Evolutionary conservation across 1,284 basidiomycete genomes (phyloP), one percentile per base, ranked within the genome.

Genomic region (Apiotrichum gamsii): DNA sequence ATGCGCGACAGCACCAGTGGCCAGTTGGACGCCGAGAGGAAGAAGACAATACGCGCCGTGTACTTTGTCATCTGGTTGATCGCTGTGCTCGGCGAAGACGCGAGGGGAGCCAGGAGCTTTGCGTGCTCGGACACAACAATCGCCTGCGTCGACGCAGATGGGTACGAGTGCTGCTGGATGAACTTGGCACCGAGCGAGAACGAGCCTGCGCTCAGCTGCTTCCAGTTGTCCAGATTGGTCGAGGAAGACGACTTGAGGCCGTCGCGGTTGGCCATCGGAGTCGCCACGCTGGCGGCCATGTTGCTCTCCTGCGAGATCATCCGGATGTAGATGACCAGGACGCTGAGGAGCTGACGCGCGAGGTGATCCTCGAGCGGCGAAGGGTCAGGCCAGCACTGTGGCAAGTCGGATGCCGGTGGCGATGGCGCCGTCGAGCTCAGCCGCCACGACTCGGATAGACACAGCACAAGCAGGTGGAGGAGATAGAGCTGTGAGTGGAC

Each of bases 1-100:
- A 94, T 79, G 16, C 87, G 80, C 19, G 78, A 74, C 56, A 86
- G 80, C 16, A 96, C 84, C 8, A 88, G 79, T 28, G 75, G 72
- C 90, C 91, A 96, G 64, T 96, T 95, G 18, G 87, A 87, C 0
- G 87, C 83, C 8, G 90, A 93, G 14, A 96, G 78, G 64, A 87
- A 84, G 67, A 87, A 93, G 35, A 95, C 79, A 58, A 94, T 83
- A 38, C 84, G 82, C 13, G 87, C 85, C 6, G 73, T 67, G 42
- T 69, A 66, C 40, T 69, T 64, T 18, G 71, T 70, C 58, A 78
- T 74, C 32, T 62, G 59, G 13, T 51, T 32, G 39, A 64, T 53
- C 8, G 65, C 60, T 1, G 61, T 33, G 14, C 48, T 37, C 3
- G 55, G 47, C 2, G 67, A 60, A 2, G 58, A 47, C 11, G 54